Base-by-base conservation (phyloP, 169 alveolate species). In the Amoebophrya sp. region DNA sequence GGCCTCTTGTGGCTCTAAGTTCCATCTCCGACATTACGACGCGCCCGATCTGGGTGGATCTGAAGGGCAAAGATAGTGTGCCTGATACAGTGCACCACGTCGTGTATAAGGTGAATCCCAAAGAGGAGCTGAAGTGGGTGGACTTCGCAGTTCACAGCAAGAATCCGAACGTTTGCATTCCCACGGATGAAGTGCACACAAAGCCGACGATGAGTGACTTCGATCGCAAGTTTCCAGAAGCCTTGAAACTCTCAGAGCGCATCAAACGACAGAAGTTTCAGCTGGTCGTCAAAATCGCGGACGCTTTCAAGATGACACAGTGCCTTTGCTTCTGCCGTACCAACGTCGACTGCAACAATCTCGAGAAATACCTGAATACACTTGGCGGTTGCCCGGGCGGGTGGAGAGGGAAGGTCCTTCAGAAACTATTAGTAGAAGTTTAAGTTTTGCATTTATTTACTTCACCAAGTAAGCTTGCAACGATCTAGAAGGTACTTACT, bases 281-380 rank as follows among this genome's bases (percentile, higher is more conserved):
- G 93, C 41, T 93, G 53, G 93, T 91, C 41, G 95, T 93, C 89
- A 89, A 92, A 83, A 55, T 94, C 2, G 96, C 96, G 0, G 96
- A 94, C 76, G 93, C 95, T n/a, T 92, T 93, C 94, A 92, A 91
- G 93, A 94, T 94, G 96, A 90, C 93, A 40, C 89, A 91, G 34
- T 94, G 96, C 40, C 89, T 94, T 89, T 93, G 93, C 41, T 92
- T 94, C 93, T 94, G 96, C 92, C 92, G 96, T 1, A 94, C 96
- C 41, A 94, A 94, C 41, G 92, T 93, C 54, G 96, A 94, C 90
- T 94, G 96, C 92, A 89, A 83, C 65, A 92, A 89, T 40, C 89
- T 92, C 33, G 95, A 92, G 91, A 53, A 41, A 40, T 93, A 55
- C 41, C 91, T 93, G 36, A 47, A 54, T 24, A 0, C 38, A 3